Percentiles rank a stretch among this genome's conserved stretches.
Evolutionary conservation across 805 yeast genomes (phyloP).

Genomic region (Spathaspora passalidarum): DNA sequence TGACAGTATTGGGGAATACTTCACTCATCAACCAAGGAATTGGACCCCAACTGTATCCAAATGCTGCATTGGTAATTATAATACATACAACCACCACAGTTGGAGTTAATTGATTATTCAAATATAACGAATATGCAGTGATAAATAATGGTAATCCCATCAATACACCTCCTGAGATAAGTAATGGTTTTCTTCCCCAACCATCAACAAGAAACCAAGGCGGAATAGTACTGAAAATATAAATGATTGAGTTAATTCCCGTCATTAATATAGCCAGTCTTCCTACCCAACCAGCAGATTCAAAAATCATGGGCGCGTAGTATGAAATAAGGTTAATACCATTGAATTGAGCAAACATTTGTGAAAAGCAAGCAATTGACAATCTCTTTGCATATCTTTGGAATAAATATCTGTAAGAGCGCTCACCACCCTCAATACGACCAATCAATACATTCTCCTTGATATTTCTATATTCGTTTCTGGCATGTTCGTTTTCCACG

Average conservation of each 20-base stretch:
- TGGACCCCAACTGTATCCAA: slow-evolving; percentile 94
- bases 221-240: slow-evolving; percentile 62
- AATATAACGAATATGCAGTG: slow-evolving; percentile 54
- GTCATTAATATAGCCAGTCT: slow-evolving; percentile 87
- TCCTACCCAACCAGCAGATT: slow-evolving; percentile 93
- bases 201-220: slow-evolving; percentile 89
- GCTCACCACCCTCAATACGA: slow-evolving; percentile 74
- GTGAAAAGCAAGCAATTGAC: slow-evolving; percentile 85
- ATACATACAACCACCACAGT: slow-evolving; percentile 72
- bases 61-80: slow-evolving; percentile 74
- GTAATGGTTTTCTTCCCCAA: slow-evolving; percentile 89
- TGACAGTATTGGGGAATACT: slow-evolving; percentile 76
- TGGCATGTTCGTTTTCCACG: slow-evolving; percentile 64
- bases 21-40: slow-evolving; percentile 92
- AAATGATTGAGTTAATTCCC: slow-evolving; percentile 54
- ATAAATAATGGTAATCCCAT: slow-evolving; percentile 71
- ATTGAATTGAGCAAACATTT: slow-evolving; percentile 88
- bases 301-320: slow-evolving; percentile 91
- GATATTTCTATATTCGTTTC: slow-evolving; percentile 71
- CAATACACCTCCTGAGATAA: slow-evolving; percentile 71
- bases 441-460: slow-evolving; percentile 76
- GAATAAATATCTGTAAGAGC: slow-evolving; percentile 73
- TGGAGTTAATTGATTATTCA: slow-evolving; percentile 51
- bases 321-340: slow-evolving; percentile 92
- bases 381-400: slow-evolving; percentile 72